Evolutionary conservation across 805 yeast species (phyloP).

Genomic region (Ogataea polymorpha): DNA sequence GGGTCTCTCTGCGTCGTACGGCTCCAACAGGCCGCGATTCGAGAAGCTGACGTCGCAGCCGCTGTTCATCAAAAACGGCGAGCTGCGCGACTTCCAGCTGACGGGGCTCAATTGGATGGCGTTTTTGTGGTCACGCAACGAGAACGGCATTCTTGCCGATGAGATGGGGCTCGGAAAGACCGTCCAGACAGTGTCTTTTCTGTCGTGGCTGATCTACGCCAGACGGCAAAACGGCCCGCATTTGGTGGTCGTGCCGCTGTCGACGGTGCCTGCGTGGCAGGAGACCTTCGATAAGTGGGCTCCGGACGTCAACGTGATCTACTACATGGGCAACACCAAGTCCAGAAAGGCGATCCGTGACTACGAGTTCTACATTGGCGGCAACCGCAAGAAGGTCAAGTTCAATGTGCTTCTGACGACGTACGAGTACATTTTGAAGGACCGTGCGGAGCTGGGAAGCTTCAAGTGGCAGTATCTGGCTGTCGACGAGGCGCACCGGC

Average conservation of each 20-base stretch:
- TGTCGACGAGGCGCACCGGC: slow-evolving; percentile 97
- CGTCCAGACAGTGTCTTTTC: slow-evolving; percentile 91
- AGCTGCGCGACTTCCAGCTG: slow-evolving; percentile 92
- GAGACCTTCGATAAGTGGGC: slow-evolving; percentile 98
- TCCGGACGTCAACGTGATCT: slow-evolving; percentile 90
- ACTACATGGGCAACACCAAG: slow-evolving; percentile 87
- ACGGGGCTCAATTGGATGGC: slow-evolving; percentile 99
- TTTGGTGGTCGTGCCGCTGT: slow-evolving; percentile 90
- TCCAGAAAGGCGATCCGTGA: slow-evolving; percentile 81
- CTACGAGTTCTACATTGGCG: slow-evolving; percentile 70
- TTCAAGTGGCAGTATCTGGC: slow-evolving; percentile 96
- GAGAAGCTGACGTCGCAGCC: slow-evolving; percentile 89
- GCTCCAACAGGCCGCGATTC: slow-evolving; percentile 74
- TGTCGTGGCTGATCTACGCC: slow-evolving; percentile 93
- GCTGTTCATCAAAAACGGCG: slow-evolving; percentile 82
- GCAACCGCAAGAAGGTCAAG: slow-evolving; percentile 66
- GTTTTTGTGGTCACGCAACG: slow-evolving; percentile 94
- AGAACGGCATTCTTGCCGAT: slow-evolving; percentile 95
- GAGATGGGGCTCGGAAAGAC: slow-evolving; percentile 99
- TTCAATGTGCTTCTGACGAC: slow-evolving; percentile 93
- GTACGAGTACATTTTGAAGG: slow-evolving; percentile 93
- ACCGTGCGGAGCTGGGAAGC: slow-evolving; percentile 71
- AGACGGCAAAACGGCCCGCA: slow-evolving; percentile 98
- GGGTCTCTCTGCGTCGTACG: slow-evolving; percentile 72
- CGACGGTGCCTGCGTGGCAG: slow-evolving; percentile 98